Conservation (phyloP, 2,329 filamentous ascomycete species). For the Endocalyx cinctus region DNA sequence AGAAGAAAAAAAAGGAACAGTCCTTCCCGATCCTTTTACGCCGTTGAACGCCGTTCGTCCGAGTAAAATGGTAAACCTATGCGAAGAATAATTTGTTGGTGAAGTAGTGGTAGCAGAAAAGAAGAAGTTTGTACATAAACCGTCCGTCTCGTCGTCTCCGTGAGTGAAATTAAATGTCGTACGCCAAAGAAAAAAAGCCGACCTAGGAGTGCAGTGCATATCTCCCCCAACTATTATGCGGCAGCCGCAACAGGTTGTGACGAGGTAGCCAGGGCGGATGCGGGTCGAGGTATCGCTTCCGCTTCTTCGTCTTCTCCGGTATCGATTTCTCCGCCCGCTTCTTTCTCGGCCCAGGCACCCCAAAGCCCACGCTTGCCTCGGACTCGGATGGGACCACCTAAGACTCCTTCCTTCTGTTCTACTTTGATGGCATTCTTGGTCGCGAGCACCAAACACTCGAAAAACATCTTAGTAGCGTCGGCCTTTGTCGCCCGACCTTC, state of each 20-base stretch:
- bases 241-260: constrained; percentile 26
- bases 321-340: constrained; percentile 60
- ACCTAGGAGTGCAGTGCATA: no score
- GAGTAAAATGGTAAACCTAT: no score
- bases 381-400: constrained; percentile 79
- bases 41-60: no score
- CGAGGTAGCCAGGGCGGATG: constrained; percentile 28
- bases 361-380: constrained; percentile 92
- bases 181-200: no score
- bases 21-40: no score
- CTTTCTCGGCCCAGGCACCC: constrained; percentile 89
- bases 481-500: constrained; percentile 75
- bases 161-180: no score
- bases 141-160: constrained; percentile 18
- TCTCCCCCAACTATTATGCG: no score
- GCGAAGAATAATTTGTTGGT: no score
- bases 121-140: no score
- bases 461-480: constrained; percentile 99
- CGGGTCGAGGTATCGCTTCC: constrained; percentile 22
- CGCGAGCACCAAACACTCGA: constrained; percentile 89
- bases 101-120: no score
- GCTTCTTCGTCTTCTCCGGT: constrained; percentile 41
- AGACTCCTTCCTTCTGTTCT: constrained; percentile 68
- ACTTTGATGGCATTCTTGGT: constrained; percentile 98
- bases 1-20: no score